Evolutionary conservation across 805 yeast genomes (phyloP).

Genomic region (Yarrowia divulgata): DNA sequence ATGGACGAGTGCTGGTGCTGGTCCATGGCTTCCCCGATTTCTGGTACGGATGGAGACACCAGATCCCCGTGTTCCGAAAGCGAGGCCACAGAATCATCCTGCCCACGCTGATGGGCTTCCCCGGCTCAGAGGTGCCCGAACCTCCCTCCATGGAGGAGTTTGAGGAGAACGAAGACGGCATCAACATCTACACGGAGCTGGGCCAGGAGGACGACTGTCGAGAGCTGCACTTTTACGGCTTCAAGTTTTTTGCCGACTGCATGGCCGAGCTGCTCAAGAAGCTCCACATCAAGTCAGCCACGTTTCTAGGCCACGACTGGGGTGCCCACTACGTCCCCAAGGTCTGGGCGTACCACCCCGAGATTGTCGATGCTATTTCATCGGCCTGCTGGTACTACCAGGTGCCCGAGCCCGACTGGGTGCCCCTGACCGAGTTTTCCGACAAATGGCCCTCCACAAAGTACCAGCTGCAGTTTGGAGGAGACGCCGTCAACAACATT

Average conservation of each 20-base stretch:
- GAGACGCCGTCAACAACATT: conserved; percentile 36
- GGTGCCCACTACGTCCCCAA: conserved; percentile 40
- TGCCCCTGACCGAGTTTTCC: conserved; percentile 32
- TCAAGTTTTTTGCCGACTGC: conserved; percentile 37
- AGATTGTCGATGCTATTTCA: conserved; percentile 37
- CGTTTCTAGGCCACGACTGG: conserved; percentile 40
- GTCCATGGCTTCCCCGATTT: conserved; percentile 40
- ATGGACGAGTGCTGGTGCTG: conserved; percentile 34
- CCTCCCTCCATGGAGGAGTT: conserved; percentile 39
- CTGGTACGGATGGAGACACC: conserved; percentile 40
- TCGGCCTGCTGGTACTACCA: conserved; percentile 40
- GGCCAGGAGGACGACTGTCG: conserved; percentile 39
- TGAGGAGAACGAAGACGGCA: conserved; percentile 38
- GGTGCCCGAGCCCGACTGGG: conserved; percentile 38
- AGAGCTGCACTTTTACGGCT: conserved; percentile 34
- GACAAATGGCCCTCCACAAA: conserved; percentile 39
- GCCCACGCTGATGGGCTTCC: conserved; percentile 39
- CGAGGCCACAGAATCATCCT: conserved; percentile 37
- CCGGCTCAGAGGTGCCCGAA: conserved; percentile 39
- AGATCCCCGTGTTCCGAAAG: conserved; percentile 38
- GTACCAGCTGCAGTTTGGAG: conserved; percentile 39
- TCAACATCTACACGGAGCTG: conserved; percentile 36
- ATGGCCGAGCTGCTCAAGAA: conserved; percentile 35
- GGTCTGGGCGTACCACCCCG: conserved; percentile 39
- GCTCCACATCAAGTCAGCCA: conserved; percentile 28